Evolutionary conservation across 129 eudicot species (phyloP), one percentile per base, ranked within the genome.

Genomic region (Chrysanthemum seticuspe): DNA sequence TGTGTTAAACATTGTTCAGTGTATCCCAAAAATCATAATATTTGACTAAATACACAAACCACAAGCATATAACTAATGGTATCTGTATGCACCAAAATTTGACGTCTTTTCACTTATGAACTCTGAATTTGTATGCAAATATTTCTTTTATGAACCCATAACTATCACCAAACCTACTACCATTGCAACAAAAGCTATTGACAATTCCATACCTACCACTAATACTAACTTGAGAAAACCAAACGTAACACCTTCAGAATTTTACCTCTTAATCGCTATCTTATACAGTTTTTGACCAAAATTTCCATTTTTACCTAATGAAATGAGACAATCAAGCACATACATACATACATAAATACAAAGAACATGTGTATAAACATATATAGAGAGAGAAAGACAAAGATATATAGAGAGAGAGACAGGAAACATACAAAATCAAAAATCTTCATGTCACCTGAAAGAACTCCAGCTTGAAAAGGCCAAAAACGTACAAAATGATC

Each of bases 341-440:
- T 14, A 44, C 27, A 62, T 14, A 44, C 27, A 53, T 53, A 49
- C 10, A 13, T n/a, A 47, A 12, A 14, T 4, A n/a, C 10, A 27
- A 27, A 27, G 3, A 27, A 27, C 29, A 27, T 3, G 36, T 4
- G 36, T 31, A 31, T 31, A 31, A 3, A 31, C 36, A 31, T 31
- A 11, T 56, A n/a, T 12, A 54, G 18, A 25, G 4, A 13, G 13
- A 25, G 9, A 21, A 49, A 48, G 34, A 53, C 59, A 40, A 0
- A 31, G 31, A 79, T 18, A 79, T 31, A 62, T 58, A 79, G 13
- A 54, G 25, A 69, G 77, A 68, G 56, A 60, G 57, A 50, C 3
- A 18, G 13, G n/a, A 31, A 45, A 81, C 85, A 66, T 81, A 85
- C 88, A 78, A 64, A 85, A 56, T 50, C 62, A 56, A 69, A 74